A percentile compares a stretch with the other conserved stretches of the same genome.
These are phyloP conservation scores for Microdochium nivale DNA, from an alignment of 2,329 filamentous ascomycete genomes.

Conservation along the genomic window DNA sequence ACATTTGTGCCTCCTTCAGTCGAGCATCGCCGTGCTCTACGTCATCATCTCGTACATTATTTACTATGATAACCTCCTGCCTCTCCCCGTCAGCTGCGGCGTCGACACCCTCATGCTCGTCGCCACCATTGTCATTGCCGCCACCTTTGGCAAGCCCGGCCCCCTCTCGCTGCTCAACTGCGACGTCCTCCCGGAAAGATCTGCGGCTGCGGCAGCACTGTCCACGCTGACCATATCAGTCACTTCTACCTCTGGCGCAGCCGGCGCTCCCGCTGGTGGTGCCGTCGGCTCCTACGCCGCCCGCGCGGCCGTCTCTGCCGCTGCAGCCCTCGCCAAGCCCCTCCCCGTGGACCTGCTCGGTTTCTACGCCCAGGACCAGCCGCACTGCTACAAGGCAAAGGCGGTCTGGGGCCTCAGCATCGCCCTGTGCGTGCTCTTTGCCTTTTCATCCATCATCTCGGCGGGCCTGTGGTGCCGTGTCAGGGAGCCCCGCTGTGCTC, in stretches of 20 bases:
- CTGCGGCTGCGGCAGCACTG: conserved; percentile 25
- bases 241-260: conserved; percentile 31
- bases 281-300: conserved; percentile 12
- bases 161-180: conserved; percentile 75
- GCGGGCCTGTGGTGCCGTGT: conserved; percentile 55
- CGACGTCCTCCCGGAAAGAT: conserved; percentile 34
- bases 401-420: conserved; percentile 81
- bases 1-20: conserved; percentile 36
- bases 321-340: conserved; percentile 9
- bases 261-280: conserved; percentile 1
- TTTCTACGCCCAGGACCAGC: conserved; percentile 43
- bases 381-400: conserved; percentile 77
- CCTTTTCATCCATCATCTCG: conserved; percentile 50
- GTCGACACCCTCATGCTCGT: conserved; percentile 65
- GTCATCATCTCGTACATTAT: conserved; percentile 72
- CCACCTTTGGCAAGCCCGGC: conserved; percentile 57
- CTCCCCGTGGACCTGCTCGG: conserved; percentile 26
- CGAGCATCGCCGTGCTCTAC: conserved; percentile 73
- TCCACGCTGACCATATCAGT: conserved; percentile 27
- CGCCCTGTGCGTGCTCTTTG: conserved; percentile 64
- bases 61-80: conserved; percentile 67
- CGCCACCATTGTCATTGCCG: conserved; percentile 68
- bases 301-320: conserved; percentile 10
- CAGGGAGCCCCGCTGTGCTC: conserved; percentile 24
- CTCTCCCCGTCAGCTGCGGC: conserved; percentile 59